Evolutionary conservation across 2,329 filamentous ascomycete species (phyloP).

Genomic region (Phyllosticta capitalensis): DNA sequence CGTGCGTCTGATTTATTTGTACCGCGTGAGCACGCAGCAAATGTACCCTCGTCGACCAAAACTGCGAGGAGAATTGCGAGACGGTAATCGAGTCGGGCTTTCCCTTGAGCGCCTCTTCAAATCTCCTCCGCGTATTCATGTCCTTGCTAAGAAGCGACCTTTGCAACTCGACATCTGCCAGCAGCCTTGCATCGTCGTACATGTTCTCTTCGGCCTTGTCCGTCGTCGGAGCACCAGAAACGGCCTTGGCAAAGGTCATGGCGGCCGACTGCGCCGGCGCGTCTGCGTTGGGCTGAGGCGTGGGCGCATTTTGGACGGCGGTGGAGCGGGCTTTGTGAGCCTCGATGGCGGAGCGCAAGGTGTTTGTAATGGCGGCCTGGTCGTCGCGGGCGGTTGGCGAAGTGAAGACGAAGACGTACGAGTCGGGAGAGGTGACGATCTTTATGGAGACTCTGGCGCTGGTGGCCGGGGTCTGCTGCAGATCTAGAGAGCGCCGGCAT

Average conservation of each 20-base stretch:
- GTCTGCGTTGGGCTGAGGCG: slow-evolving; percentile 20
- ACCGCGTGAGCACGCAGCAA: slow-evolving; percentile 84
- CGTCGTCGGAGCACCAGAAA: slow-evolving; percentile 39
- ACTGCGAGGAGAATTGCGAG: slow-evolving; percentile 77
- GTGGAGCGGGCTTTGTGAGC: slow-evolving; percentile 47
- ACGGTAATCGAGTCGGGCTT: slow-evolving; percentile 78
- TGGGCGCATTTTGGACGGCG: slow-evolving; percentile 26
- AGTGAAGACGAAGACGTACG: slow-evolving; percentile 85
- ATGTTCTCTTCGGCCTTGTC: slow-evolving; percentile 52
- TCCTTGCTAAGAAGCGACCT: slow-evolving; percentile 81
- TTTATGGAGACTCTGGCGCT: slow-evolving; percentile 88
- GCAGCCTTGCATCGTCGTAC: slow-evolving; percentile 74
- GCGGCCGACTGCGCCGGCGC: slow-evolving; percentile 50
- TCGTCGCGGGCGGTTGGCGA: slow-evolving; percentile 69
- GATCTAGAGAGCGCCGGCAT: slow-evolving; percentile 45
- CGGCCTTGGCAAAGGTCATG: slow-evolving; percentile 69
- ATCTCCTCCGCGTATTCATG: slow-evolving; percentile 65
- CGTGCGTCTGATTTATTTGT: slow-evolving; percentile 74
- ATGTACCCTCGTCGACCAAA: slow-evolving; percentile 85
- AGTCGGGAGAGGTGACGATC: slow-evolving; percentile 60
- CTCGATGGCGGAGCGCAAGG: slow-evolving; percentile 68
- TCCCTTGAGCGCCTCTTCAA: slow-evolving; percentile 71
- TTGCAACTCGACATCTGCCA: slow-evolving; percentile 71
- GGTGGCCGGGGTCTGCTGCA: slow-evolving; percentile 89
- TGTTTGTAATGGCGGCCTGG: slow-evolving; percentile 75